Percentiles rank a stretch among this genome's conserved stretches.
phyloP scores from a whole-genome alignment of 2,329 filamentous ascomycete species.

The Pseudogymnoascus sp. region DNA sequence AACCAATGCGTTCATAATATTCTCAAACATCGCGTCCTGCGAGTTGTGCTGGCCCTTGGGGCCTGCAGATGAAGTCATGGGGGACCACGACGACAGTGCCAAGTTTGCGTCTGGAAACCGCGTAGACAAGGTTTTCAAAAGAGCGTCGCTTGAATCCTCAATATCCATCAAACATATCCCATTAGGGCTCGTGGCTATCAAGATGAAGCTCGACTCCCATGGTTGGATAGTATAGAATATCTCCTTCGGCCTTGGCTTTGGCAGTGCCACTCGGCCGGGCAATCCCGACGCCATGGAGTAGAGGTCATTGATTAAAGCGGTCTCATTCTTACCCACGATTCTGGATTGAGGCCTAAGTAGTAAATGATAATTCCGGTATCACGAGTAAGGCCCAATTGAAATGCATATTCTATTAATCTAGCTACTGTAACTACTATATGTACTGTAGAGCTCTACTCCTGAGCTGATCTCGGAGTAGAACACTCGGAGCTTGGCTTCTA shows the following conservation, averaged over 20 bases:
- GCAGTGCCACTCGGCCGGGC: not conserved
- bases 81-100: not conserved
- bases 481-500: no score
- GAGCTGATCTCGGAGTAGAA: no score
- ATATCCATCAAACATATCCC: conserved; percentile 2
- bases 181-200: conserved; percentile 3
- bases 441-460: no score
- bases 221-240: conserved; percentile 1
- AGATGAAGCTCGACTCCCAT: not conserved
- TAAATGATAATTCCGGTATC: no score
- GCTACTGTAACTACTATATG: no score
- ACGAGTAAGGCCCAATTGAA: no score
- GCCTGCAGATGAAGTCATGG: not conserved
- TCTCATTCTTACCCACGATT: not conserved
- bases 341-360: not conserved
- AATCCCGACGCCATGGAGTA: not conserved
- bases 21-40: not conserved
- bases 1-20: conserved; percentile 2
- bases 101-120: not conserved
- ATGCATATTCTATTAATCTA: no score
- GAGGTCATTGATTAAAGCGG: not conserved
- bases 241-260: conserved; percentile 3
- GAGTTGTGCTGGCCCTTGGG: not conserved
- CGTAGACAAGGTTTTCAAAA: not conserved
- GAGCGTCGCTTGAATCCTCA: conserved; percentile 3